Evolutionary conservation across 139 green algal genomes (phyloP).

Genomic region (Picochlorum costavermella): DNA sequence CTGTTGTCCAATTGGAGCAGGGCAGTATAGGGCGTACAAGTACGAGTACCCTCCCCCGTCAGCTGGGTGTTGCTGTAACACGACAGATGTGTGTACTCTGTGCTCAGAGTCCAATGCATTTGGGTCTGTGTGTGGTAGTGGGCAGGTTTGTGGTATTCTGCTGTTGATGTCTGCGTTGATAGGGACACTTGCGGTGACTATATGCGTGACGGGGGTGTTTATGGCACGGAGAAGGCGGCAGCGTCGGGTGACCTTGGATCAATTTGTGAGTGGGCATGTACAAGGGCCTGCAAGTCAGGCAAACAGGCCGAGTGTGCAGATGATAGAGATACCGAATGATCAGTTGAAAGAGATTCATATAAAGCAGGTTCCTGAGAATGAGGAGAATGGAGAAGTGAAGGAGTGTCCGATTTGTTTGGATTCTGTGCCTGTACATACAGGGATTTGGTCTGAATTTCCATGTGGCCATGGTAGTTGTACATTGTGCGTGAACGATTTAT

Average conservation of each 20-base stretch:
- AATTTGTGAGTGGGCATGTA: background rate
- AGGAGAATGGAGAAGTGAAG: background rate
- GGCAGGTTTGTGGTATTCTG: constrained; percentile 4
- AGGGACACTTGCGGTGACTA: background rate
- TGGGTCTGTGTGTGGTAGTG: constrained; percentile 4
- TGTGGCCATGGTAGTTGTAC: constrained; percentile 18
- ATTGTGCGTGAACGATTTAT: constrained; percentile 10
- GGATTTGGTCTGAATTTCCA: constrained; percentile 15
- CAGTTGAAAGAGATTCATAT: background rate
- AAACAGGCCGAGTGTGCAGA: background rate
- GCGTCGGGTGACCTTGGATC: background rate
- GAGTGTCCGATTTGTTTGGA: constrained; percentile 28
- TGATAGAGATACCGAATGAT: background rate
- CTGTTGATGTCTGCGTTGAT: constrained; percentile 11
- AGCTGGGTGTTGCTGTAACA: background rate
- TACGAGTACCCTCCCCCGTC: background rate
- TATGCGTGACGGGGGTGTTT: constrained; percentile 1
- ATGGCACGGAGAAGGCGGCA: background rate
- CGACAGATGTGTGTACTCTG: no score
- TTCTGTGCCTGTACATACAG: background rate
- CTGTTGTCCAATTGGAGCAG: background rate
- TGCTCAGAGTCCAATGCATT: background rate
- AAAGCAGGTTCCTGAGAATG: background rate
- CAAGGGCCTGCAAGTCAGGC: background rate
- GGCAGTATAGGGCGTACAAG: background rate